Base-by-base conservation (phyloP, 192 early-diverging fungal genomes). In the Linnemannia hyalina region DNA sequence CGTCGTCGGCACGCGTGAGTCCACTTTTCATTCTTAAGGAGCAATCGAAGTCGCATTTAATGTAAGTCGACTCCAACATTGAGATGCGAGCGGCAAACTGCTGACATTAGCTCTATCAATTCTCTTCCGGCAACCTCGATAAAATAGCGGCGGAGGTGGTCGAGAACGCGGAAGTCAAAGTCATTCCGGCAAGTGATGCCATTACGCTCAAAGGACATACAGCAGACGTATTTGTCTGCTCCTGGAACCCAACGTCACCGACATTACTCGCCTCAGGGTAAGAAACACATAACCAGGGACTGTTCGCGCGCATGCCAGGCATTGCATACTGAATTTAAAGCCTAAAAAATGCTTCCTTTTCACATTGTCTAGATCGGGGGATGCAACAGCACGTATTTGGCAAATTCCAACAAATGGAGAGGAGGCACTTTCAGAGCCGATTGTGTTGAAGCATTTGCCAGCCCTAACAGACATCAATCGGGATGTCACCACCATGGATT, bases 351-450 rank as follows among this genome's bases (percentile, higher is more conserved):
- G 75, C 7, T 46, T 23, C 26, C 5, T 22, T 44, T 26, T 20
- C 16, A 22, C 29, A 38, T 60, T 46, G 68, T 13, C 60, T 79
- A 93, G 93, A 1, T 93, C 95, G 36, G 94, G 93, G 26, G 98
- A 99, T 89, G 96, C 95, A 16, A 97, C 94, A 4, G 93, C 95
- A 44, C 90, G 97, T 47, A 90, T 99, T 57, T 99, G 97, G 98
- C 93, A 93, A 52, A 90, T 97, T 38, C 93, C 96, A 7, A 75
- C 80, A 6, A 75, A 83, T 70, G 75, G 89, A 16, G 82, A 90
- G 20, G 87, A 90, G 47, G 89, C 90, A 23, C 71, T 88, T 41
- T 77, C 84, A 41, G 89, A 91, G 13, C 90, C 93, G 8, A 84
- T 93, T 32, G 89, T 93, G 22, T 89, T 95, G 29, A 89, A 93